Evolutionary conservation across 768 basidiomycete species (phyloP).

Genomic region (Podaxis sp.): DNA sequence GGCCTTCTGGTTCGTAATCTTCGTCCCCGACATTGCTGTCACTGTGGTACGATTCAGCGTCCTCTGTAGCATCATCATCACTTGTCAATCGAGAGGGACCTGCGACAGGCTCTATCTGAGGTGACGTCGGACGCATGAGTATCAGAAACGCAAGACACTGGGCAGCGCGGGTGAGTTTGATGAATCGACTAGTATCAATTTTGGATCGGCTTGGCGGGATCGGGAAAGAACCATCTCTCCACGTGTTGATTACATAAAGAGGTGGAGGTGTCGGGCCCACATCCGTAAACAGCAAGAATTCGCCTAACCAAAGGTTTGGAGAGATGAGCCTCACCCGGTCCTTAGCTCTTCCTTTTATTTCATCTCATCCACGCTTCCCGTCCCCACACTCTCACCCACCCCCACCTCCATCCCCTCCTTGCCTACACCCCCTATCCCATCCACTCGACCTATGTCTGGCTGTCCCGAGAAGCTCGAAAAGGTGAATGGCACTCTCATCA

Average conservation of each 20-base stretch:
- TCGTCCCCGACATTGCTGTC: constrained; percentile 22
- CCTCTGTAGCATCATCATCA: constrained; percentile 1
- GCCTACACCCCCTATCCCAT: neutral
- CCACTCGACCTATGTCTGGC: neutral
- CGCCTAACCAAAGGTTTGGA: constrained; percentile 5
- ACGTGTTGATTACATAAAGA: constrained; percentile 4
- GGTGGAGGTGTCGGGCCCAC: neutral
- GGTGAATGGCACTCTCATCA: neutral
- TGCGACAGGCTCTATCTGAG: neutral
- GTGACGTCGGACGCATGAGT: neutral
- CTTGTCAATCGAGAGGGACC: constrained; percentile 3
- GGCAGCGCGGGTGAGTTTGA: neutral
- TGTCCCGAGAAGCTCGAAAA: constrained; percentile 5
- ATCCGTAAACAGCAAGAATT: neutral
- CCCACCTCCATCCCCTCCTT: neutral
- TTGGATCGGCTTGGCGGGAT: neutral
- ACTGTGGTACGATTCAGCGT: constrained; percentile 5
- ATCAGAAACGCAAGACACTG: neutral
- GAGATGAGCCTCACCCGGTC: neutral
- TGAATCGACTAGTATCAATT: neutral
- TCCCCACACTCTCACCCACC: neutral
- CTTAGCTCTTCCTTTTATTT: neutral
- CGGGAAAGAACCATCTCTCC: neutral
- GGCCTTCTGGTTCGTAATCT: constrained; percentile 25
- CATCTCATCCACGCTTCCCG: neutral